Evolutionary conservation across 2,329 filamentous ascomycete species (phyloP).

Genomic region (Fusarium metavorans): DNA sequence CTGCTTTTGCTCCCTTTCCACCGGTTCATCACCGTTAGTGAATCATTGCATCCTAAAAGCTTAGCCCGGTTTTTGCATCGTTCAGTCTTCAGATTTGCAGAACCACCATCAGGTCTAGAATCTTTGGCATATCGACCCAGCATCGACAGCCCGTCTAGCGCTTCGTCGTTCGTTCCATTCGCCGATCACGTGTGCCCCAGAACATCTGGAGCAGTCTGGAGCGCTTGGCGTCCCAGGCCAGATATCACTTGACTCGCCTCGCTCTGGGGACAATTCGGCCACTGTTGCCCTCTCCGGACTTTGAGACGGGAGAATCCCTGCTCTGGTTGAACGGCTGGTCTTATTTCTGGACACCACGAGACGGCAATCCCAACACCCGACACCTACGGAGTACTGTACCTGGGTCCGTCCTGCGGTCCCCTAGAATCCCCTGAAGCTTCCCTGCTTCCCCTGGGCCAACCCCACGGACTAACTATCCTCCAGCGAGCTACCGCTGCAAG

Average conservation of each 20-base stretch:
- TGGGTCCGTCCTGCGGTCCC: constrained; percentile 4
- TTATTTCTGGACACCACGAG: constrained; percentile 16
- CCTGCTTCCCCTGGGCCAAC: constrained; percentile 29
- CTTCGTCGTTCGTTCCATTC: constrained; percentile 11
- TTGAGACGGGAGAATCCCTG: constrained; percentile 21
- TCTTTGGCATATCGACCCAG: background rate
- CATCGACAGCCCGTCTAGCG: background rate
- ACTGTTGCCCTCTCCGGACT: constrained; percentile 9
- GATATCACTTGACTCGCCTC: constrained; percentile 14
- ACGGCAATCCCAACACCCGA: background rate
- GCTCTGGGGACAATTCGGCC: constrained; percentile 14
- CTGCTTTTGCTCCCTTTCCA: background rate
- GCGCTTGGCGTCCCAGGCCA: constrained; percentile 12
- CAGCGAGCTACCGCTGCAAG: constrained; percentile 33
- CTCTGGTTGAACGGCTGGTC: constrained; percentile 18
- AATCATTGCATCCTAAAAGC: background rate
- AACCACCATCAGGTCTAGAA: background rate
- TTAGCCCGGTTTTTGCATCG: background rate
- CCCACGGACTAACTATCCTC: constrained; percentile 40
- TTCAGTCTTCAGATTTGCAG: background rate
- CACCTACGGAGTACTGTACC: too few relatives aligned
- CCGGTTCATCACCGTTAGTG: background rate
- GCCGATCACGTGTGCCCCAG: constrained; percentile 23
- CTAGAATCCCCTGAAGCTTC: constrained; percentile 26
- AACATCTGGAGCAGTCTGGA: constrained; percentile 20